Base-by-base conservation (phyloP, 768 basidiomycete genomes). In the Fomitopsis pulvina region DNA sequence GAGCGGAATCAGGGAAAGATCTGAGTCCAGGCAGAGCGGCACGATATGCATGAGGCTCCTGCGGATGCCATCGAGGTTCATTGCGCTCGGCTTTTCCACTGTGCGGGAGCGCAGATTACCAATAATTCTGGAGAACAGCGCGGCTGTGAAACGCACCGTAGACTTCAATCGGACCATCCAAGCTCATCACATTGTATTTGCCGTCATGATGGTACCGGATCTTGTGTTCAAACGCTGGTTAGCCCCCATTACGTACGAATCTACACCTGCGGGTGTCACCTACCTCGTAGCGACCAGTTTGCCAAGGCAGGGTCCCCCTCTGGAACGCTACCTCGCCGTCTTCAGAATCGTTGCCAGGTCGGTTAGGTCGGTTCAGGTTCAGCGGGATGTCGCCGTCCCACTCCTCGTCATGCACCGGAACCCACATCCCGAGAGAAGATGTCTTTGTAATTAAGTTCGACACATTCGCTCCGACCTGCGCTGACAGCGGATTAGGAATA, bases 131-230 rank as follows among this genome's bases (percentile, higher is more conserved):
- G n/a, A n/a, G 27, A 41, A 30, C 14, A 39, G 34, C 29, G 10
- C 22, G 10, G 29, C 3, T 18, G 25, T 4, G 30, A 46, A 42
- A 38, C 44, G 21, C 20, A 92, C 95, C 87, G 53, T 82, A 90
- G 27, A 99, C 83, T 63, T 96, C 92, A 51, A 98, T 71, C 7
- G 92, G 91, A 1, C 85, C 87, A 42, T 87, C 83, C 46, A 86
- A 61, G 47, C 82, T 80, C 79, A 98, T 87, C 49, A 98, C 96
- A 66, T 93, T 96, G 68, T 99, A 89, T 66, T 94, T 97, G 42
- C 92, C 93, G 65, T 96, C 92, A 61, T 97, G 94, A 60, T 99
- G 96, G 63, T 93, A 94, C 2, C 92, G 83, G 52, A 87, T 73
- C 87, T 51, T 88, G 53, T 24, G n/a, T n/a, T n/a, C n/a, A n/a